Evolutionary conservation across 768 basidiomycete species (phyloP), one percentile per base, ranked within the genome.

Genomic region (Boletellus ananas): DNA sequence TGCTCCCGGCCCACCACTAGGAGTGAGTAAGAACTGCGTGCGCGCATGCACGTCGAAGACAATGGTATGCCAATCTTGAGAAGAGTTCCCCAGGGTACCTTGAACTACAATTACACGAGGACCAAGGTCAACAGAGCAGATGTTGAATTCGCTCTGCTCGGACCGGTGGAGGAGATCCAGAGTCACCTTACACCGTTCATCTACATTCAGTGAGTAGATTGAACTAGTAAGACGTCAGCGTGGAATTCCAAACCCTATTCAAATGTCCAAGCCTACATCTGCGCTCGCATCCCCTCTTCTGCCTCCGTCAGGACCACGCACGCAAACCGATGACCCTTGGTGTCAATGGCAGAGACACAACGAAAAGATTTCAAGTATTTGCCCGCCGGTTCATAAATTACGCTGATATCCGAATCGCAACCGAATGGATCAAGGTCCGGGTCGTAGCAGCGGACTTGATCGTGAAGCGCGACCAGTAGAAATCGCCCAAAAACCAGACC

Each of bases 11-110:
- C 43, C 37, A 23, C 25, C 2, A 3, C 6, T 27, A 17, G 52
- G 25, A 1, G 50, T 17, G 20, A 54, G 37, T 1, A 34, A 9
- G n/a, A 57, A 29, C 5, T 33, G 34, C 8, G 36, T 57, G 13
- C 45, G 41, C 12, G 60, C 25, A 12, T 56, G 45, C 27, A 61
- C 57, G n/a, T 61, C 60, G 35, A 61, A n/a, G 34, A 38, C 50
- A 11, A 60, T 7, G 16, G 51, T 16, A 47, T 21, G 18, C 33
- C 31, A 31, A 38, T 39, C 44, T 2, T 25, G 3, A 18, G 20
- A 21, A 5, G 17, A 3, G 1, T 2, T 29, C 16, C 31, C 33
- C 39, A 13, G 10, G 8, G 6, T 33, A 11, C 48, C 45, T 13
- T 40, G 48, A 20, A 61, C 23, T n/a, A 40, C 37, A 27, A 60